Evolutionary conservation across 768 basidiomycete species (phyloP).

Genomic region (Trametes coccinea): DNA sequence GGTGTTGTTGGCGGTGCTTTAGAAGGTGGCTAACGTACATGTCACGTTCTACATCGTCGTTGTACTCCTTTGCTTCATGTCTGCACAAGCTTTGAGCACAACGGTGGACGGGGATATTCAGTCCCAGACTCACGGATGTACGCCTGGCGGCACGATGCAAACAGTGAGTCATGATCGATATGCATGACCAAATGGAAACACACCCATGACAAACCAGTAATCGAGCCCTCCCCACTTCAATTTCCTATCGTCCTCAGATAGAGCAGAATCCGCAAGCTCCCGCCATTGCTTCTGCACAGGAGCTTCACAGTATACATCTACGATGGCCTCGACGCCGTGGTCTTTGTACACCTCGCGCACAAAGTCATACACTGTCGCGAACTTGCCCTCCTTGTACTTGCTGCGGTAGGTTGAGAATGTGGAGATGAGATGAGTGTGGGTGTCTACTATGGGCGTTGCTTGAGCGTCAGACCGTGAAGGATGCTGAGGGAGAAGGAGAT

Average conservation of each 20-base stretch:
- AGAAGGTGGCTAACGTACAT: constrained; percentile 49
- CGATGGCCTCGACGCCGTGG: constrained; percentile 61
- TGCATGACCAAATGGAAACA: background rate
- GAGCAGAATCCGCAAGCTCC: constrained; percentile 71
- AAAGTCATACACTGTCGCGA: constrained; percentile 65
- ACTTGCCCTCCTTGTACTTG: constrained; percentile 60
- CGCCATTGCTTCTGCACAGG: constrained; percentile 63
- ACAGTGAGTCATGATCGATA: too few relatives aligned
- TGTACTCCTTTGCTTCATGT: constrained; percentile 72
- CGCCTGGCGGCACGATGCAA: constrained; percentile 44
- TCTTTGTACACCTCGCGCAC: constrained; percentile 59
- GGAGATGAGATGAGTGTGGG: constrained; percentile 81
- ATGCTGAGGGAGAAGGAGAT: constrained; percentile 37
- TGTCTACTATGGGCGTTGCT: constrained; percentile 62
- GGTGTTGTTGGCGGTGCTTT: background rate
- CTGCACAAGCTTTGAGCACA: constrained; percentile 34
- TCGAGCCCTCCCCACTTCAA: constrained; percentile 65
- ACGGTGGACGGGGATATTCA: background rate
- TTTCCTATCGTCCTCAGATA: constrained; percentile 47
- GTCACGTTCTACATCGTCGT: constrained; percentile 63
- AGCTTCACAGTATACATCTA: constrained; percentile 91
- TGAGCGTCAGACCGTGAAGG: constrained; percentile 13
- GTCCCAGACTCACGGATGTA: constrained; percentile 60
- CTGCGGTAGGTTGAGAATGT: constrained; percentile 64
- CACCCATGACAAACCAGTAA: constrained; percentile 86